Conservation (phyloP, 2,329 filamentous ascomycete genomes). For the Exophiala calicioides region DNA sequence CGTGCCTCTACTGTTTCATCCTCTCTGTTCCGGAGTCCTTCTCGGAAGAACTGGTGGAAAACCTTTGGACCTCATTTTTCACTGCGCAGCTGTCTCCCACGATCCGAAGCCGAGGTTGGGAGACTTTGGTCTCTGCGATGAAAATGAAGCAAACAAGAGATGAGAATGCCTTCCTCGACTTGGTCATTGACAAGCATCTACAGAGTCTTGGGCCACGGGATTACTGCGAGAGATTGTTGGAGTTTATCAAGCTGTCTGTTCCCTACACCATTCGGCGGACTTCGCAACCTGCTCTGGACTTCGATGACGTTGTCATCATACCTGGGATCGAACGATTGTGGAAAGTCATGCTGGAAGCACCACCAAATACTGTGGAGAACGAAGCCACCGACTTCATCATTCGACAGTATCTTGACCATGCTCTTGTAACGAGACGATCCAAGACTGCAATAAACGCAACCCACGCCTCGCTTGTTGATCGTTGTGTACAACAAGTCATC, state of each 20-base stretch:
- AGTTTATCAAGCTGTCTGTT: conserved; percentile 26
- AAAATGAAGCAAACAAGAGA: conserved; percentile 36
- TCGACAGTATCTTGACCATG: conserved; percentile 66
- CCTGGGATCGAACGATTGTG: conserved; percentile 71
- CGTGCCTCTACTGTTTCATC: conserved; percentile 21
- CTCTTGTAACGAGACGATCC: conserved; percentile 44
- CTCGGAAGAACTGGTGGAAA: conserved; percentile 60
- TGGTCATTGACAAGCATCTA: conserved; percentile 25
- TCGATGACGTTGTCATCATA: conserved; percentile 45
- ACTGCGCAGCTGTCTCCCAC: conserved; percentile 62
- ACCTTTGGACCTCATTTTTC: conserved; percentile 73
- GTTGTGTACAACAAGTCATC: conserved; percentile 71
- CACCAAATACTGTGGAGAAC: conserved; percentile 64
- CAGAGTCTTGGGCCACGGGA: conserved; percentile 20
- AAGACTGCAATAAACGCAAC: conserved; percentile 54
- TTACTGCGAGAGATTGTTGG: conserved; percentile 23
- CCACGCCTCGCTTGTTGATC: conserved; percentile 70
- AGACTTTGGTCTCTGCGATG: conserved; percentile 56
- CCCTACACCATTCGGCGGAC: conserved; percentile 19
- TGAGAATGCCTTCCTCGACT: conserved; percentile 22
- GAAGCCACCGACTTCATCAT: conserved; percentile 71
- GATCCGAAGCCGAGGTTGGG: conserved; percentile 70
- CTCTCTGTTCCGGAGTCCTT: conserved; percentile 63
- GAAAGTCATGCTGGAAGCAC: conserved; percentile 73
- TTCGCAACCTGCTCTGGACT: conserved; percentile 36